These are phyloP conservation scores for Aspergillus floridensis DNA, from an alignment of 2,329 filamentous ascomycete species.

Conservation along the genomic window DNA sequence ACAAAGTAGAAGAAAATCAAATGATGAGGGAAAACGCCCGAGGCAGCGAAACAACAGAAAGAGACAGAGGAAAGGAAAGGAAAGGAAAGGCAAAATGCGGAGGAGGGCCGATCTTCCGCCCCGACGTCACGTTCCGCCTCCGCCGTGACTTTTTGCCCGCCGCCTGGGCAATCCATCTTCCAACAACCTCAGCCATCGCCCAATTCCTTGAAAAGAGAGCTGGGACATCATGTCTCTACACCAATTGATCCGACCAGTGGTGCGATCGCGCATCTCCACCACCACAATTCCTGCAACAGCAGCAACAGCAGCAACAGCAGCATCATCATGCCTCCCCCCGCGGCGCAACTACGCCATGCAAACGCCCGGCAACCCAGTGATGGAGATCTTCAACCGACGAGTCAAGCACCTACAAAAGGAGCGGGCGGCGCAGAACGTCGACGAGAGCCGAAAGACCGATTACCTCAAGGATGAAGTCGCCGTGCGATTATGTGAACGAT, in stretches of 20 bases:
- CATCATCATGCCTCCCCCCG: constrained; percentile 3
- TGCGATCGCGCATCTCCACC: constrained; percentile 10
- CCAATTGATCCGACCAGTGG: constrained; percentile 13
- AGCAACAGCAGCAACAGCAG: too few species aligned
- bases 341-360: constrained; percentile 70
- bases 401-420: constrained; percentile 92
- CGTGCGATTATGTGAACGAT: constrained; percentile 73
- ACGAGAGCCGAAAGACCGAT: constrained; percentile 75
- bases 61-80: background rate
- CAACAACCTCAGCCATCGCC: background rate
- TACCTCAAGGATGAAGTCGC: constrained; percentile 95
- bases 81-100: constrained; percentile 1
- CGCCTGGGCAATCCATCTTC: background rate
- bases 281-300: background rate
- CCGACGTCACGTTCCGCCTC: constrained; percentile 5
- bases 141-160: constrained; percentile 1
- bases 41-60: background rate
- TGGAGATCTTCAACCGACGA: constrained; percentile 87
- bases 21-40: background rate
- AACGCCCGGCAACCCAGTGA: constrained; percentile 69
- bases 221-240: constrained; percentile 25
- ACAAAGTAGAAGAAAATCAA: background rate
- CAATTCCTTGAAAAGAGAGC: background rate
- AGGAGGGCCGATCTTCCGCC: background rate
- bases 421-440: constrained; percentile 68